Evolutionary conservation across 2,329 filamentous ascomycete genomes (phyloP), one percentile per base, ranked within the genome.

Genomic region (Mariannaea elegans): DNA sequence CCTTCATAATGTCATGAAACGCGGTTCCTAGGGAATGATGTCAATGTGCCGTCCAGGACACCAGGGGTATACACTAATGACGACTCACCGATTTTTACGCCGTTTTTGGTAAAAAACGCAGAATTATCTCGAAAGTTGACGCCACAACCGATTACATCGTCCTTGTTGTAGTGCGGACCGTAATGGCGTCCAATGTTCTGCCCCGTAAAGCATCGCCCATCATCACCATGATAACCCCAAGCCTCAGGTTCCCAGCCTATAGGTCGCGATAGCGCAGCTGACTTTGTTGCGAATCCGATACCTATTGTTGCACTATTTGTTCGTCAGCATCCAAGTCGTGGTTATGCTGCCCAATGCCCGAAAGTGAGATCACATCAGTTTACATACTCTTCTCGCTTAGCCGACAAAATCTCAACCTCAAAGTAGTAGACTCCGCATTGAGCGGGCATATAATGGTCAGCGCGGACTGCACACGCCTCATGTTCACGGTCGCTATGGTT

Each of bases 351-450:
- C 18, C 19, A 29, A 32, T 4, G 13, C 53, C 24, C 29, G 19
- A 18, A 21, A 34, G 5, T 29, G 49, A 29, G 31, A 45, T 32
- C 19, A 24, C 31, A 48, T 55, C 8, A 19, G 27, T 39, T n/a
- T 9, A 82, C 84, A 53, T 78, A 87, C 84, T 87, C 85, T 41
- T 86, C 83, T 63, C 78, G 77, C 70, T 82, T 84, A 51, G 78
- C 81, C 14, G 79, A 77, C 23, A 84, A 58, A 46, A 87, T 79
- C 14, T 77, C 77, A 21, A 90, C 83, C 73, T 99, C 95, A 72
- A 88, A 99, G 75, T 99, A 99, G 76, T 97, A 99, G 60, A 99
- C 90, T 2, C 95, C 95, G 66, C 92, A 95, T 71, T 97, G 90
- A 32, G 88, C 84, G 4, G 95, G 93, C 87, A 98, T 97, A 47